Evolutionary conservation across 139 green algal genomes (phyloP).

Genomic region (Picochlorum sp.): DNA sequence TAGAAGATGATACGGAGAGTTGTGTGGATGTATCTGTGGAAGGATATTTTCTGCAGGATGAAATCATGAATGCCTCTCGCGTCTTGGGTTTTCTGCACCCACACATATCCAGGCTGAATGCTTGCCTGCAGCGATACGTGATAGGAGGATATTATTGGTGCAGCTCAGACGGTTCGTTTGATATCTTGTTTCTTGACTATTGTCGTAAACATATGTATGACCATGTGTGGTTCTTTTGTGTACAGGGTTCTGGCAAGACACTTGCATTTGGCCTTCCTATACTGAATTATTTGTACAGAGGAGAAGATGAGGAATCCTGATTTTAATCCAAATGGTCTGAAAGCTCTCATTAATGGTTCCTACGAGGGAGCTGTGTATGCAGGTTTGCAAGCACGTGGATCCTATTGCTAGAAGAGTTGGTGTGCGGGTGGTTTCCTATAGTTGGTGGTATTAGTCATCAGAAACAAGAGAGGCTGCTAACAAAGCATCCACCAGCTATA

Average conservation of each 20-base stretch:
- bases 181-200: not conserved
- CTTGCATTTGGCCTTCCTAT: conserved; percentile 96
- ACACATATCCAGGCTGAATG: conserved; percentile 72
- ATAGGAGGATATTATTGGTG: conserved; percentile 84
- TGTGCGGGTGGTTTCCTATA: conserved; percentile 32
- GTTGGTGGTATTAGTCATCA: conserved; percentile 53
- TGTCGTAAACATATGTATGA: conserved; percentile 33
- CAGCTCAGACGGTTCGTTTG: conserved; percentile 74
- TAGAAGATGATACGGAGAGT: not conserved
- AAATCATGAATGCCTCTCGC: conserved; percentile 15
- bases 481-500: conserved; percentile 47
- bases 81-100: conserved; percentile 50
- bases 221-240: conserved; percentile 36
- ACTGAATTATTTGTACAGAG: conserved; percentile 51
- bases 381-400: conserved; percentile 44
- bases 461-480: conserved; percentile 52
- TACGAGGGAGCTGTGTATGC: conserved; percentile 74
- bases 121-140: conserved; percentile 56
- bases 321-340: not conserved
- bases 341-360: conserved; percentile 43
- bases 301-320: not conserved
- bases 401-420: conserved; percentile 20
- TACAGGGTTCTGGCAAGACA: conserved; percentile 89
- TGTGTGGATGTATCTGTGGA: conserved; percentile 25
- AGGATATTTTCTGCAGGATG: conserved; percentile 22